Base-by-base conservation (phyloP, 176 grass and related monocot genomes). In the Cenchrus americanus region DNA sequence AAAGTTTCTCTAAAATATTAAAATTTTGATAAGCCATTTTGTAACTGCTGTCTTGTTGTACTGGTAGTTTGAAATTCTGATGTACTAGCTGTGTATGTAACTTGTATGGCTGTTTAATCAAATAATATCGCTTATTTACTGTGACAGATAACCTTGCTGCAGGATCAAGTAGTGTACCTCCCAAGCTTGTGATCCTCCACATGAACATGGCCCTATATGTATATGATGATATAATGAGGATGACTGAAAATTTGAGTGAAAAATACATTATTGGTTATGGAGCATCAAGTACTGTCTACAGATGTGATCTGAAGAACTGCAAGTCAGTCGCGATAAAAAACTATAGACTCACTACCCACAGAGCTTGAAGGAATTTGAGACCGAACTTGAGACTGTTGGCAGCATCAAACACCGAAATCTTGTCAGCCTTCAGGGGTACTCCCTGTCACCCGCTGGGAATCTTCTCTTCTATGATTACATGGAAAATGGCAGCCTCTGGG, bases 401-500 rank as follows among this genome's bases (percentile, higher is more conserved):
- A 98, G 92, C 73, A 98, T 98, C 80, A 98, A 98, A 60, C 95
- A 95, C 61, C 84, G 92, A 41, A 95, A 98, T 83, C 86, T 98
- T 75, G 91, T 98, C 57, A 93, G 90, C 77, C 87, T 98, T 62
- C 95, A 98, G 66, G 95, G 87, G 1, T 98, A 98, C 80, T 95
- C 95, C n/a, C 77, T 98, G 42, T 98, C 95, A 10, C 92, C 92
- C 18, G 24, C 77, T 52, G 95, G 90, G 54, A 94, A 98, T 85
- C 85, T 98, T 59, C 91, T 98, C 11, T 98, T 98, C 68, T 98
- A 98, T 44, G 92, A 95, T 78, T 95, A 94, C 63, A 90, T 94
- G 95, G 92, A 97, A 83, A 97, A 86, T 88, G 95, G 92, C 66
- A 97, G 95, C 79, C 91, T 98, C 43, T 98, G 95, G 95, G 95